phyloP scores from a whole-genome alignment of 2,329 filamentous ascomycete species.

The Pleoardoris graminearum region DNA sequence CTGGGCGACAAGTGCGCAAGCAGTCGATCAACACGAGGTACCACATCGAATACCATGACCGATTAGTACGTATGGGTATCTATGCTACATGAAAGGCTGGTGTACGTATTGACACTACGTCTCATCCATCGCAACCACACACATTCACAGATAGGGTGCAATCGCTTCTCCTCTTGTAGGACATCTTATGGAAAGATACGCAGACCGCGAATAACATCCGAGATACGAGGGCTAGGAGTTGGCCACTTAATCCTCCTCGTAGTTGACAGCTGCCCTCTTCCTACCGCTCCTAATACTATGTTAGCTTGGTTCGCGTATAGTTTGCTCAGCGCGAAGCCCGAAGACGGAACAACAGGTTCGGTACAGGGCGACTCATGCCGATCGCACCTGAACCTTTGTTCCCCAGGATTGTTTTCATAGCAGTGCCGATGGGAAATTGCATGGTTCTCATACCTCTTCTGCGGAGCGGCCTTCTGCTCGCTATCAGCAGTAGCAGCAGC shows the following conservation, averaged over 20 bases:
- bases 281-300: conserved; percentile 19
- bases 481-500: conserved; percentile 16
- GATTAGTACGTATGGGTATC: conserved; percentile 11
- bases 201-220: not conserved
- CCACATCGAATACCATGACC: not conserved
- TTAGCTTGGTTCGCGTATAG: conserved; percentile 11
- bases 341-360: too few relatives aligned
- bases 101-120: not conserved
- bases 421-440: not conserved
- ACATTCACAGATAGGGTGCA: not conserved
- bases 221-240: not conserved
- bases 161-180: not conserved
- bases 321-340: not conserved
- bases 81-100: conserved; percentile 4
- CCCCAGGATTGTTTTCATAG: too few relatives aligned
- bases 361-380: too few relatives aligned
- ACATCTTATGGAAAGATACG: not conserved
- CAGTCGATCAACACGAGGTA: not conserved
- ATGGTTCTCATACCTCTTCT: conserved; percentile 32
- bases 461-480: conserved; percentile 23
- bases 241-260: conserved; percentile 24
- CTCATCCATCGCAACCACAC: not conserved
- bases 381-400: too few relatives aligned
- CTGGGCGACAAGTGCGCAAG: too few relatives aligned
- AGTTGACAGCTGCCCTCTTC: conserved; percentile 29